phyloP scores from a whole-genome alignment of 352 stramenopile species.

The Discostella stelligera region DNA sequence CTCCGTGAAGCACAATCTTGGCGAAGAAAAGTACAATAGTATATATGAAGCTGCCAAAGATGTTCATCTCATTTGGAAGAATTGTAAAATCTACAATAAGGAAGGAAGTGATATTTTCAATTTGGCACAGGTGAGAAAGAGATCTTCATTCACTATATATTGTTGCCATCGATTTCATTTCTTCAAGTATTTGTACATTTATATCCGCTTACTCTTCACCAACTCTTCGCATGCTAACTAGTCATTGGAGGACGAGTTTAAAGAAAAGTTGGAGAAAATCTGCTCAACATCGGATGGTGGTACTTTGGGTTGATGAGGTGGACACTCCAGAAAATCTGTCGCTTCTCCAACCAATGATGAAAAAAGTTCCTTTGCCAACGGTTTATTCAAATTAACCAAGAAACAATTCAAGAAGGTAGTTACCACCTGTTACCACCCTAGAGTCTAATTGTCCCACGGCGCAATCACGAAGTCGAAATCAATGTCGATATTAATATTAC shows the following conservation, averaged over 20 bases:
- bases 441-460: slow-evolving; percentile 76
- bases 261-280: slow-evolving; percentile 81
- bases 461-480: slow-evolving; percentile 73
- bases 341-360: slow-evolving; percentile 69
- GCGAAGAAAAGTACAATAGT: slow-evolving; percentile 73
- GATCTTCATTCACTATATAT: background rate
- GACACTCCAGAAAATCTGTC: slow-evolving; percentile 20
- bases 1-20: slow-evolving; percentile 79
- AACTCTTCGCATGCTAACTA: slow-evolving; percentile 19
- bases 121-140: slow-evolving; percentile 57
- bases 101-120: slow-evolving; percentile 83
- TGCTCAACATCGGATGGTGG: slow-evolving; percentile 34
- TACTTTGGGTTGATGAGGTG: background rate
- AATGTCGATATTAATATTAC: slow-evolving; percentile 82
- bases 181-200: background rate
- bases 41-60: slow-evolving; percentile 74
- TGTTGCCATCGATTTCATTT: background rate
- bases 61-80: slow-evolving; percentile 85
- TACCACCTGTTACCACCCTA: slow-evolving; percentile 72
- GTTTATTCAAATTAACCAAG: slow-evolving; percentile 82
- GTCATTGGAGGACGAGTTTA: slow-evolving; percentile 82
- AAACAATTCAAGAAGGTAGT: slow-evolving; percentile 82
- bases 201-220: background rate
- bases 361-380: slow-evolving; percentile 78
- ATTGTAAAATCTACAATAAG: slow-evolving; percentile 86